These are phyloP conservation scores for Leavenworthia alabamica DNA, from an alignment of 345 rosid genomes.

Conservation along the genomic window DNA sequence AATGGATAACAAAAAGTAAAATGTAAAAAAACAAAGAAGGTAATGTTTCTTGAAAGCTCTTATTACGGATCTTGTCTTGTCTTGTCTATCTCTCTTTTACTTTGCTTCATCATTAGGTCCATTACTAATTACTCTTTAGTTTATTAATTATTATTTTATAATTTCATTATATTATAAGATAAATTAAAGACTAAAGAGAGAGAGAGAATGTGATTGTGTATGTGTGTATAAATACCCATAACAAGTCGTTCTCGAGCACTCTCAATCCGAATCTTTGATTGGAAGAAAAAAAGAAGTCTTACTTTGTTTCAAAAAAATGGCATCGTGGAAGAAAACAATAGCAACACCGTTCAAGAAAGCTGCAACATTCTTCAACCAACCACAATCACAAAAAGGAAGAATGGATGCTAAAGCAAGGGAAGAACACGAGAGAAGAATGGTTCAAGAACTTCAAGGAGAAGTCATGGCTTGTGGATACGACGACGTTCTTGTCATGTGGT, in stretches of 20 bases:
- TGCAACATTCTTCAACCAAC: slow-evolving; percentile 67
- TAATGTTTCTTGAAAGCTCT: slow-evolving; percentile 42
- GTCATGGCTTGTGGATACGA: slow-evolving; percentile 92
- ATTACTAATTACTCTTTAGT: slow-evolving; percentile 21
- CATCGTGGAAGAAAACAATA: slow-evolving; percentile 79
- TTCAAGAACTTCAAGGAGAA: slow-evolving; percentile 69
- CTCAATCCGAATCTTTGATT: slow-evolving; percentile 22
- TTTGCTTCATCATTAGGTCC: slow-evolving; percentile 10
- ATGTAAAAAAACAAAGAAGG: neutral
- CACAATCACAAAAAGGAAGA: slow-evolving; percentile 27
- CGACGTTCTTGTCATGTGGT: slow-evolving; percentile 96
- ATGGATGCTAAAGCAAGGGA: slow-evolving; percentile 39
- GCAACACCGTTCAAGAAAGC: slow-evolving; percentile 74
- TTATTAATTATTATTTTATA: neutral
- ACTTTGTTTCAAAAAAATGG: slow-evolving; percentile 36
- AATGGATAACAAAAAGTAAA: slow-evolving; percentile 24
- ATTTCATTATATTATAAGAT: neutral
- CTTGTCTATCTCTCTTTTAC: slow-evolving; percentile 6
- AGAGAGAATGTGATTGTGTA: neutral
- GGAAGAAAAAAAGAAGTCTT: neutral
- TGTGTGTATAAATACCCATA: slow-evolving; percentile 26
- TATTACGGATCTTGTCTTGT: slow-evolving; percentile 79
- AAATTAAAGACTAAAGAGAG: neutral
- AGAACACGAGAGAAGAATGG: slow-evolving; percentile 48
- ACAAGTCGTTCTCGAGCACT: slow-evolving; percentile 29